Percentiles rank a stretch among this genome's conserved stretches.
phyloP scores from a whole-genome alignment of 352 stramenopile genomes.

The Phytopythium boreale region DNA sequence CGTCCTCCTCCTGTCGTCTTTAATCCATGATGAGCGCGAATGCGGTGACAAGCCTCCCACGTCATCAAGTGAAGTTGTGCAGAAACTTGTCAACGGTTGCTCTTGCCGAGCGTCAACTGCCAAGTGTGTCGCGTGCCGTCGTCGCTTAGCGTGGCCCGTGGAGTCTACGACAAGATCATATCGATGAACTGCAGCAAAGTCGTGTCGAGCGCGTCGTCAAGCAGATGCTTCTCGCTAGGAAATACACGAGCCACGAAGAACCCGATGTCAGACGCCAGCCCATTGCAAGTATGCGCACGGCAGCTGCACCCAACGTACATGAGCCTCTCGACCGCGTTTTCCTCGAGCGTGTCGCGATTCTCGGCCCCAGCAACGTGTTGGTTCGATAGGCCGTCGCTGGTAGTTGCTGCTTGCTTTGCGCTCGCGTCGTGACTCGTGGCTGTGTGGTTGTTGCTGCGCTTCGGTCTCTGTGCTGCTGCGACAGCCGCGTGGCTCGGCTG shows the following conservation, averaged over 20 bases:
- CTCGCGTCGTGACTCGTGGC: not conserved
- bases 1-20: not conserved
- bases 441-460: not conserved
- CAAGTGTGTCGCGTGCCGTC: not conserved
- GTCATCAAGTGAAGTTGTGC: not conserved
- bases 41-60: not conserved
- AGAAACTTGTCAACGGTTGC: not conserved
- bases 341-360: not conserved
- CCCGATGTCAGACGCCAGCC: not conserved
- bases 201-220: conserved; percentile 46
- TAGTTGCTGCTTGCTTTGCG: not conserved
- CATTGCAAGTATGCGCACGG: not conserved
- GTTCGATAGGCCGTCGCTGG: too few species aligned
- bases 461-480: not conserved
- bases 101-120: not conserved
- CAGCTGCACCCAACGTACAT: not conserved
- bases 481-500: not conserved
- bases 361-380: too few species aligned
- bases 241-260: not conserved
- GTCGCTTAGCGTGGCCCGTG: not conserved
- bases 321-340: conserved; percentile 1
- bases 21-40: not conserved
- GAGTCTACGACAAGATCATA: conserved; percentile 47
- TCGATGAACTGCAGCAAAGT: conserved; percentile 61
- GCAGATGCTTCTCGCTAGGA: conserved; percentile 34